phyloP scores from a whole-genome alignment of 768 basidiomycete genomes.

The Collybia nuda region DNA sequence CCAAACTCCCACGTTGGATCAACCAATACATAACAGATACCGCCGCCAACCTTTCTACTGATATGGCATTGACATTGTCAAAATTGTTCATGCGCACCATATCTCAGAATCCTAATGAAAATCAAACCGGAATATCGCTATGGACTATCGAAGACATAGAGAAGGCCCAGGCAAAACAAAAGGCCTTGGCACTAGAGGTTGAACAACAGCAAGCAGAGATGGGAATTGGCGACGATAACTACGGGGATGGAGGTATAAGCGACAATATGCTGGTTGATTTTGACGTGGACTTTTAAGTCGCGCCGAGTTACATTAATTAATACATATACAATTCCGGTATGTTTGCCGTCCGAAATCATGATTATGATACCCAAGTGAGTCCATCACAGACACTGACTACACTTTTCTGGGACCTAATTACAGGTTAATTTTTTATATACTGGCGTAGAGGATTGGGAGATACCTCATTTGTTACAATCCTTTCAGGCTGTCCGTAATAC shows the following conservation, averaged over 20 bases:
- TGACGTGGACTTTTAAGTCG: slow-evolving; percentile 41
- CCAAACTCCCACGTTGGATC: slow-evolving; percentile 97
- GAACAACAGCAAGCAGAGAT: slow-evolving; percentile 42
- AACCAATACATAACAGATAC: slow-evolving; percentile 99
- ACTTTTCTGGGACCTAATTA: slow-evolving; percentile 35
- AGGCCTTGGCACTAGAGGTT: slow-evolving; percentile 54
- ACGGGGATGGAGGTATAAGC: slow-evolving; percentile 65
- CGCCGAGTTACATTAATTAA: slow-evolving; percentile 2
- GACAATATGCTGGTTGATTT: slow-evolving; percentile 62
- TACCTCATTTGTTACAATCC: slow-evolving; percentile 46
- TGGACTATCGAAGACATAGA: slow-evolving; percentile 95
- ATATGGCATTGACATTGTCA: slow-evolving; percentile 93
- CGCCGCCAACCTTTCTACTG: slow-evolving; percentile 94
- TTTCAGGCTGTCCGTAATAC: slow-evolving; percentile 61
- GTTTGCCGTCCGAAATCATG: background rate
- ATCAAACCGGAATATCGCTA: slow-evolving; percentile 89
- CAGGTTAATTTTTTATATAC: background rate
- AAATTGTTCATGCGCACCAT: slow-evolving; percentile 99
- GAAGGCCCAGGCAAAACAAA: slow-evolving; percentile 81
- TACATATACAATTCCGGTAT: slow-evolving; percentile 1
- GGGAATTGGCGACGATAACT: slow-evolving; percentile 53
- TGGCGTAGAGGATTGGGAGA: slow-evolving; percentile 10
- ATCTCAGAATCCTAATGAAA: slow-evolving; percentile 96
- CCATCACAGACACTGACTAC: slow-evolving; percentile 30
- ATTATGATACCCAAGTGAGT: background rate